Base-by-base conservation (phyloP, 331 rosid species). In the Arachis monticola region DNA sequence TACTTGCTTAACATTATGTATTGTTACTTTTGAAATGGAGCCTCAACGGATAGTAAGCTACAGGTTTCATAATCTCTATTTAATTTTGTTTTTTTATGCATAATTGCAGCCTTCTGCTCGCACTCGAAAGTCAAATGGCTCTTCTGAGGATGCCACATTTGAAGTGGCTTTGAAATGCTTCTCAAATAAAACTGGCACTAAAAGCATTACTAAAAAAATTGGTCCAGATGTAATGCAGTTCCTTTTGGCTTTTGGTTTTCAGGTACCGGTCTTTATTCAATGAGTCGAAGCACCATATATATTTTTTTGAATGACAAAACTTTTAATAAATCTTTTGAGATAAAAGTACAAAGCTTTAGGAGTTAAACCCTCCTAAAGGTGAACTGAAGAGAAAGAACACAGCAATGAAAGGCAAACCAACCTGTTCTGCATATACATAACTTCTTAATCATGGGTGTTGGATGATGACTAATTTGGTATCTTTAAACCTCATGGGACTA, bases 161-260 rank as follows among this genome's bases (percentile, higher is more conserved):
- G 60, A 10, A 38, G 93, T 87, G 52, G 93, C 85, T 58, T 80
- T 93, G 90, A 91, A 88, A 79, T 85, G 88, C 80, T 77, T 93
- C 85, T 87, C 89, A 60, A 90, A 84, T 79, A 76, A 66, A 70
- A 72, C 85, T 45, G 71, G 83, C 68, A 77, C 90, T 41, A 93
- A 82, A 89, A 81, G 78, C 83, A 83, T 84, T 64, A 63, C 81
- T 2, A 93, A 91, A 72, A 93, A 90, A 85, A 83, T 88, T 53
- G 88, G 94, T 62, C 52, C 75, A 60, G 87, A 90, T 71, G 69
- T 77, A 57, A 77, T 79, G 70, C 96, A 90, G 84, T 81, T 91
- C 72, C 93, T 93, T 67, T 67, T 93, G 77, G 97, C 87, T 70
- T 97, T 91, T 74, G 97, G 97, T 61, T 88, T 88, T 85, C 92